These are phyloP conservation scores for Zygnema circumcarinatum DNA, from an alignment of 139 green algal genomes.

Conservation along the genomic window DNA sequence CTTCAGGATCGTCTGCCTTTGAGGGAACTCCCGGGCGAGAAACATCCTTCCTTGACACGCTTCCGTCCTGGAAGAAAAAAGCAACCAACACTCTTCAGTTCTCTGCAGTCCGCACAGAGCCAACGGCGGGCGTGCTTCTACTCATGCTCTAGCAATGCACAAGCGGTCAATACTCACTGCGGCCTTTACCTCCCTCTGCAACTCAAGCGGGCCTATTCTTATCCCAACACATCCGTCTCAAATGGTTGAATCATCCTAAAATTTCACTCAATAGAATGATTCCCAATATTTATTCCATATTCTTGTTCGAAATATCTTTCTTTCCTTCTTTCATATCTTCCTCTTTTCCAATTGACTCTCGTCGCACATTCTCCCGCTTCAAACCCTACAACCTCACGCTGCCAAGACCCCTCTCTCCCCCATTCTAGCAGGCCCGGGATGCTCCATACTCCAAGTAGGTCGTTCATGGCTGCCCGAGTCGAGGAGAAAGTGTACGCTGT, in stretches of 20 bases:
- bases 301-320: neutral
- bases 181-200: neutral
- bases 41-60: neutral
- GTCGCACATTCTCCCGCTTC: neutral
- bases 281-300: neutral
- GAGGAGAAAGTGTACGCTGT: no score
- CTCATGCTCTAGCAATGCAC: no score
- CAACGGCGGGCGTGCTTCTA: neutral
- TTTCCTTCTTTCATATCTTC: no score
- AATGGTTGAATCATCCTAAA: neutral
- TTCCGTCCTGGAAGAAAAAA: neutral
- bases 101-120: neutral
- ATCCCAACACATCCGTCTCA: no score
- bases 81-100: neutral
- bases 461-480: neutral
- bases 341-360: neutral
- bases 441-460: constrained; percentile 1
- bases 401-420: neutral
- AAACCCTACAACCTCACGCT: neutral
- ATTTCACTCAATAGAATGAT: neutral
- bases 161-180: neutral
- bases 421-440: no score
- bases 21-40: neutral
- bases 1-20: neutral
- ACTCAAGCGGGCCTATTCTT: neutral